Evolutionary conservation across 805 yeast species (phyloP).

Genomic region (Starmerella apis): DNA sequence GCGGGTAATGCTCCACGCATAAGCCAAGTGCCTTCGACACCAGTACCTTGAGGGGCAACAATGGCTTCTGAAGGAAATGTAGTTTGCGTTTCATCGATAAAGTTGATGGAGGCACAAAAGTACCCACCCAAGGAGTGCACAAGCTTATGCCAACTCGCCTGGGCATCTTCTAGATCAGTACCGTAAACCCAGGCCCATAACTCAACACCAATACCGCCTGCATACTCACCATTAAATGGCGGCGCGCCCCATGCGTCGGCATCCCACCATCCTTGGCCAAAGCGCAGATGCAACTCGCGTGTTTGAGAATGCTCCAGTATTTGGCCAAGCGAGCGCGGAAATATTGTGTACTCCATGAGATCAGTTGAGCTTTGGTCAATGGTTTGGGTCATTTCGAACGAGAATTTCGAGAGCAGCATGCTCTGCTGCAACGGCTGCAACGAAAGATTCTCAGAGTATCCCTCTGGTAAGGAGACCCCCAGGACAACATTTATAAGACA

Average conservation of each 20-base stretch:
- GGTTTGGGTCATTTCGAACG: conserved; percentile 36
- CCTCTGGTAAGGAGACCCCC: background rate
- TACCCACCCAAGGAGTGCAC: conserved; percentile 75
- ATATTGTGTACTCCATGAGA: conserved; percentile 32
- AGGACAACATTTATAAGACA: background rate
- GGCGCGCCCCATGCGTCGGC: conserved; percentile 74
- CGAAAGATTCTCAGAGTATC: conserved; percentile 49
- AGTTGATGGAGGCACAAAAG: conserved; percentile 90
- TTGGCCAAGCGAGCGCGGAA: conserved; percentile 76
- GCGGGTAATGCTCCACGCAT: conserved; percentile 83
- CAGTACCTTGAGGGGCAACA: conserved; percentile 20
- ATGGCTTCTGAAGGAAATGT: conserved; percentile 44
- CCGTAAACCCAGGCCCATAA: conserved; percentile 81
- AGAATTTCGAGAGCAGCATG: conserved; percentile 57
- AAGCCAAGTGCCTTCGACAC: conserved; percentile 23
- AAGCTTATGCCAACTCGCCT: conserved; percentile 55
- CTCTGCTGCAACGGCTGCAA: conserved; percentile 67
- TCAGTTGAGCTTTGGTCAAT: background rate
- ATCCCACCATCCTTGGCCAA: conserved; percentile 95
- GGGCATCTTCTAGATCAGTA: conserved; percentile 42
- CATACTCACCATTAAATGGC: conserved; percentile 56
- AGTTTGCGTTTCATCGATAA: conserved; percentile 69
- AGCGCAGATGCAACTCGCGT: conserved; percentile 69
- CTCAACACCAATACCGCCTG: conserved; percentile 96
- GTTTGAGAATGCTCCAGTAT: conserved; percentile 55